A percentile compares a stretch with the other conserved stretches of the same genome.
Evolutionary conservation across 1,284 basidiomycete species (phyloP).

Genomic region (Austroboletus sp.): DNA sequence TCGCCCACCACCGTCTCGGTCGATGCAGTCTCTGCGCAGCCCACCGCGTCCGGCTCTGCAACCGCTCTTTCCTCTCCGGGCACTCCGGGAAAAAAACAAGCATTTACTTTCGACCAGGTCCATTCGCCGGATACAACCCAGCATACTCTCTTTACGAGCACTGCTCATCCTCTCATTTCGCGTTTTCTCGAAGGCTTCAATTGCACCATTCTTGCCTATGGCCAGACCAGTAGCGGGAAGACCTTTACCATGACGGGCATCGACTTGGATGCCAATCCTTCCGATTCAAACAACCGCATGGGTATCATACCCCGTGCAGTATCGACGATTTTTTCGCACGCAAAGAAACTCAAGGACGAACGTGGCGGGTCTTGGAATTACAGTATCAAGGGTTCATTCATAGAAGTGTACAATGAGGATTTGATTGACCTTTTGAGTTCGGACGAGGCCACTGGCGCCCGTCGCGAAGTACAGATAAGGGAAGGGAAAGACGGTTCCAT

Average conservation of each 20-base stretch:
- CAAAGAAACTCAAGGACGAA: constrained; percentile 70
- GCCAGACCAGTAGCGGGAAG: constrained; percentile 95
- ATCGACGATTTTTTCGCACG: constrained; percentile 79
- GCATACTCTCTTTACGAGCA: constrained; percentile 75
- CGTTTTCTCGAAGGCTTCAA: constrained; percentile 95
- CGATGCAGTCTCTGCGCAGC: constrained; percentile 52
- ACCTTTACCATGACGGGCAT: constrained; percentile 95
- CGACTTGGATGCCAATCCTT: constrained; percentile 75
- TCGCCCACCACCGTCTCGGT: constrained; percentile 67
- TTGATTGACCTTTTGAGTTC: constrained; percentile 81
- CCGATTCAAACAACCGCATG: constrained; percentile 69
- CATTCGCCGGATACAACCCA: constrained; percentile 79
- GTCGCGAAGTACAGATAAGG: constrained; percentile 87
- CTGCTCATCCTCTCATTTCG: constrained; percentile 79
- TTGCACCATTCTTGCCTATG: constrained; percentile 95
- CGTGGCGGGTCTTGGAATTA: constrained; percentile 67
- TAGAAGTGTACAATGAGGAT: constrained; percentile 98
- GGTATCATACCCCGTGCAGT: constrained; percentile 96
- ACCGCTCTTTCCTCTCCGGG: constrained; percentile 36
- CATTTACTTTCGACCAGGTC: constrained; percentile 92
- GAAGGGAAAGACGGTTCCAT: constrained; percentile 96
- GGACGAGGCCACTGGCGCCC: constrained; percentile 55
- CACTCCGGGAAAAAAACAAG: constrained; percentile 66
- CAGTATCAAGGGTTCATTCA: constrained; percentile 78
- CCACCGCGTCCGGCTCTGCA: constrained; percentile 46